Conservation (phyloP, 2,329 filamentous ascomycete genomes). For the Teratosphaeria destructans region DNA sequence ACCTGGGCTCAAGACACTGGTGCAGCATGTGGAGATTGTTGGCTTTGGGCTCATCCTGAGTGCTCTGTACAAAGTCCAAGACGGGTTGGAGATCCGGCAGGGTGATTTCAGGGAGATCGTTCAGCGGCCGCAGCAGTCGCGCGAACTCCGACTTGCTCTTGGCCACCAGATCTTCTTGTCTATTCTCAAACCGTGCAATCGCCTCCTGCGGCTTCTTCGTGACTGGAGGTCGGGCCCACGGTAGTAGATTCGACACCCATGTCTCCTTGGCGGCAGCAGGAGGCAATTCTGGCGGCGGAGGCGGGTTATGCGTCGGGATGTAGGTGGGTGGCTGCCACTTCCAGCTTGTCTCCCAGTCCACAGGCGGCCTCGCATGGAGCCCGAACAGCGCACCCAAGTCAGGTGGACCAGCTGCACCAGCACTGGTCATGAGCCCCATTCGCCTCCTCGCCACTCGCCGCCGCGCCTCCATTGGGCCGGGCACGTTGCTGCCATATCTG, state of each 20-base stretch:
- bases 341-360: conserved; percentile 14
- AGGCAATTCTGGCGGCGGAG: background rate
- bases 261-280: background rate
- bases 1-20: conserved; percentile 11
- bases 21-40: conserved; percentile 11
- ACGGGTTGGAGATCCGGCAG: conserved; percentile 4
- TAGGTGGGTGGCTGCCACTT: conserved; percentile 15
- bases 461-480: conserved; percentile 53
- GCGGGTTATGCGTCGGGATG: background rate
- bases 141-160: conserved; percentile 13
- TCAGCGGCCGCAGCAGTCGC: conserved; percentile 7
- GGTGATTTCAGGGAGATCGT: background rate
- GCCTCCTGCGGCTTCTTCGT: background rate
- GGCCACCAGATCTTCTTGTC: conserved; percentile 1
- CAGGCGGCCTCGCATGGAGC: conserved; percentile 6
- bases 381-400: conserved; percentile 24
- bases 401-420: conserved; percentile 5
- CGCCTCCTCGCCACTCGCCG: conserved; percentile 45
- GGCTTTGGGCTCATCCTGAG: conserved; percentile 16
- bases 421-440: conserved; percentile 32
- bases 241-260: background rate
- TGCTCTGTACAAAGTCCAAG: conserved; percentile 15
- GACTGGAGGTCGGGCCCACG: background rate
- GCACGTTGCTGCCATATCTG: conserved; percentile 50
- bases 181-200: background rate